These are phyloP conservation scores for Apiospora saccharicola DNA, from an alignment of 2,329 filamentous ascomycete species.

Conservation along the genomic window DNA sequence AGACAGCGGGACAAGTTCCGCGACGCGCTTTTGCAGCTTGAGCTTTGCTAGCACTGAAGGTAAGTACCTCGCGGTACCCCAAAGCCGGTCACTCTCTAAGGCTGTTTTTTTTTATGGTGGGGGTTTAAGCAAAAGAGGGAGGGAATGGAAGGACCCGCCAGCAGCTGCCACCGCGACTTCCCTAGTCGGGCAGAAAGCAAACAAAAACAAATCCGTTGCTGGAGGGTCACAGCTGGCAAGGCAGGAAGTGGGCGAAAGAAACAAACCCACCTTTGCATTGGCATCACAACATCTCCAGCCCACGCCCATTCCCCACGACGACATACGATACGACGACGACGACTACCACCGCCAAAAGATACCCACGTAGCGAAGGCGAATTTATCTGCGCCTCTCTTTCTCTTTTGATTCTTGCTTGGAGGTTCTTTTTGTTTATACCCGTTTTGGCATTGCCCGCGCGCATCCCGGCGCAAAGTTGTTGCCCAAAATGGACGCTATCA, in stretches of 20 bases:
- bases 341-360: neutral
- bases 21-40: neutral
- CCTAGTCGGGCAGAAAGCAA: slow-evolving; percentile 32
- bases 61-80: neutral
- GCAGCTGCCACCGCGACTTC: slow-evolving; percentile 31
- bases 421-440: neutral
- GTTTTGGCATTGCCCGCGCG: slow-evolving; percentile 12
- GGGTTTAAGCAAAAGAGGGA: neutral
- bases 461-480: slow-evolving; percentile 25
- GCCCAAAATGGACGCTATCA: slow-evolving; percentile 72
- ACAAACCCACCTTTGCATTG: slow-evolving; percentile 4
- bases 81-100: neutral
- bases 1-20: neutral
- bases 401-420: neutral
- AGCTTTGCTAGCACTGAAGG: neutral
- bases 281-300: slow-evolving; percentile 5
- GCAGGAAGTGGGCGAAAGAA: slow-evolving; percentile 8
- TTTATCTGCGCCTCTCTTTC: neutral
- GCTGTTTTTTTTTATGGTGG: neutral
- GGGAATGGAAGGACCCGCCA: slow-evolving; percentile 22
- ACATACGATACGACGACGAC: slow-evolving; percentile 11
- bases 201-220: slow-evolving; percentile 43
- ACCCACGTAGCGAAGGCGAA: neutral
- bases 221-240: slow-evolving; percentile 21
- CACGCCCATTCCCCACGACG: neutral